Evolutionary conservation across 2,329 filamentous ascomycete species (phyloP), one percentile per base, ranked within the genome.

Genomic region (Xylariaceae sp.): DNA sequence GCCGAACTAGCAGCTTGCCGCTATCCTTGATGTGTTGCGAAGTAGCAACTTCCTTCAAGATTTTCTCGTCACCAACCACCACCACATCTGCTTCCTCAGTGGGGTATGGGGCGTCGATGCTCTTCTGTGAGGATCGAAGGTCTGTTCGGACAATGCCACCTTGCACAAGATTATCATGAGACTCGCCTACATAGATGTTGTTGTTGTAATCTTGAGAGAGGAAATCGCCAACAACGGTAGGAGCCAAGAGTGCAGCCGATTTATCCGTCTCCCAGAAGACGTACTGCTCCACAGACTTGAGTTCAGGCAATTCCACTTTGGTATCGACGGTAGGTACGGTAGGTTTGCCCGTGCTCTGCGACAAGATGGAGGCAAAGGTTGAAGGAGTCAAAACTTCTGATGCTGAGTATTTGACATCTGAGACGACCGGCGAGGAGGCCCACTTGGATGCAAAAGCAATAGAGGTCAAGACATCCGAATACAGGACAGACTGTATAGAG

Each of bases 211-310:
- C 90, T 76, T 86, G 84, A 77, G 85, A 92, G 76, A 76, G 81
- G 11, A 83, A 65, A 49, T 71, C 75, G 55, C 78, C 77, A 27
- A 85, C 65, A 35, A 75, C 80, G 18, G 80, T 71, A 11, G 90
- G 85, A 1, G 89, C 84, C 51, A 75, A 75, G 45, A 78, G 76
- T 45, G 86, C 80, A 1, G 75, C 71, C 27, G 90, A 90, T 67
- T 84, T 80, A 64, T 96, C 92, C 38, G 88, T 67, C 59, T 96
- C 89, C 90, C 91, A 97, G 79, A 99, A 96, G 11, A 85, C 86
- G 73, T 94, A 97, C 70, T 97, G 88, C 68, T 89, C 80, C 17
- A 85, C 82, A 57, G 82, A 75, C 47, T 84, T 68, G 42, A 76
- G 67, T n/a, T 68, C 61, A 22, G 58, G 58, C 54, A 75, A 49